phyloP scores from a whole-genome alignment of 2,329 filamentous ascomycete genomes.

The Colletotrichum destructivum region DNA sequence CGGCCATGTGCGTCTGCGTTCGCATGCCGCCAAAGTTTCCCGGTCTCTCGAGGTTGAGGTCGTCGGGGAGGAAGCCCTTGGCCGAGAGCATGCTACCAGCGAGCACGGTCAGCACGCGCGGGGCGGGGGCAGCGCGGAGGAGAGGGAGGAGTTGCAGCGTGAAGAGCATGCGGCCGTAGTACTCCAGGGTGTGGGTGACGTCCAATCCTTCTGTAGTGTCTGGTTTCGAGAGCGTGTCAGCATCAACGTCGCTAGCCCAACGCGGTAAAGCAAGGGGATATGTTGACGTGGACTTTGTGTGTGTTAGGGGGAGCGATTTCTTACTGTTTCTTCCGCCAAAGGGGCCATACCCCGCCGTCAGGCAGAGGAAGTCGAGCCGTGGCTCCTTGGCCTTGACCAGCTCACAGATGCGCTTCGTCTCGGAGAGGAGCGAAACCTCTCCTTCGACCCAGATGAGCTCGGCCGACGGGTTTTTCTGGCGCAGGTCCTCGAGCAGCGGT shows the following conservation, averaged over 20 bases:
- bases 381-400: constrained; percentile 56
- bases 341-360: constrained; percentile 61
- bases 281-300: no score
- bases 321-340: constrained; percentile 51
- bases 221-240: neutral
- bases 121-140: constrained; percentile 46
- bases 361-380: constrained; percentile 59
- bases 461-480: constrained; percentile 54
- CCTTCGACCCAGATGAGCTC: constrained; percentile 60
- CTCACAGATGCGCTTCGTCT: constrained; percentile 56
- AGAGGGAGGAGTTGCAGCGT: constrained; percentile 57
- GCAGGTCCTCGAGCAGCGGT: constrained; percentile 55
- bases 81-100: constrained; percentile 44
- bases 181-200: constrained; percentile 55
- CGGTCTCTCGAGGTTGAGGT: constrained; percentile 45
- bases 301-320: neutral
- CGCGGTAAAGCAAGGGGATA: neutral
- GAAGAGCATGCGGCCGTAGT: constrained; percentile 62
- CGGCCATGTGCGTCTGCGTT: constrained; percentile 39
- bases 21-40: constrained; percentile 45
- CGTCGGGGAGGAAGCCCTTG: constrained; percentile 45
- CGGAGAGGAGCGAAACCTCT: constrained; percentile 61
- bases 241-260: neutral
- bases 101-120: constrained; percentile 48
- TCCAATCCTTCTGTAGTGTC: constrained; percentile 61